A percentile compares a stretch with the other conserved stretches of the same genome.
These are phyloP conservation scores for Aspergillus leporis DNA, from an alignment of 495 filamentous ascomycete genomes.

Conservation along the genomic window DNA sequence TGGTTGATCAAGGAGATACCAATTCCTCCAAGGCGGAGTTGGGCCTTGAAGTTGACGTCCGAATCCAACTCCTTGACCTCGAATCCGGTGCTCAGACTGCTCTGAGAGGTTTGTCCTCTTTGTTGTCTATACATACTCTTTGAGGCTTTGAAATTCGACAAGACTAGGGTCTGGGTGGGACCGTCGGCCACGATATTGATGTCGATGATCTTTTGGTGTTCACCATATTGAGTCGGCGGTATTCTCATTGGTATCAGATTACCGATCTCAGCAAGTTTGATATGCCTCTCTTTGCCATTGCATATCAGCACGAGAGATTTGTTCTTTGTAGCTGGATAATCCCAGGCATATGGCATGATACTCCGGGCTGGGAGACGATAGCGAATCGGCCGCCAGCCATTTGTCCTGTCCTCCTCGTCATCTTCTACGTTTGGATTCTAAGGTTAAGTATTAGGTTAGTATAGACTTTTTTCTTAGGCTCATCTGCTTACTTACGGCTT, in stretches of 20 bases:
- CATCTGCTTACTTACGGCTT: constrained; percentile 56
- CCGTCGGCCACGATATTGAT: constrained; percentile 94
- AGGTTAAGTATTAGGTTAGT: background rate
- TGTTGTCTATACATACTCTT: constrained; percentile 95
- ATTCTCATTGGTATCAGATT: constrained; percentile 89
- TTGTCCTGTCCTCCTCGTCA: constrained; percentile 71
- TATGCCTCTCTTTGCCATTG: constrained; percentile 78
- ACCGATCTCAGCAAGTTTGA: constrained; percentile 94
- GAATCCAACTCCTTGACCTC: constrained; percentile 91
- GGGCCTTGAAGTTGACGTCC: constrained; percentile 82
- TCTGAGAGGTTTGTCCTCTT: constrained; percentile 53
- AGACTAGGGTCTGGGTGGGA: constrained; percentile 87
- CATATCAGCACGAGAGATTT: constrained; percentile 85
- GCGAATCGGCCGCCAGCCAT: constrained; percentile 83
- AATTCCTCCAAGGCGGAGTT: constrained; percentile 84
- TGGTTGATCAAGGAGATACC: constrained; percentile 93
- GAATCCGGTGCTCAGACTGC: constrained; percentile 68
- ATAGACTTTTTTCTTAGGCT: constrained; percentile 1
- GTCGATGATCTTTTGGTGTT: constrained; percentile 80
- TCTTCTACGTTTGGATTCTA: constrained; percentile 74
- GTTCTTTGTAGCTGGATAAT: constrained; percentile 94
- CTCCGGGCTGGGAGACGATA: constrained; percentile 93
- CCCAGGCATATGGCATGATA: constrained; percentile 99
- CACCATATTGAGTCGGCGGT: constrained; percentile 55
- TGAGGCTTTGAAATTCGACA: constrained; percentile 92